Evolutionary conservation across 1,139 yeast species (phyloP), one percentile per base, ranked within the genome.

Genomic region (Sugiyamaella novakii): DNA sequence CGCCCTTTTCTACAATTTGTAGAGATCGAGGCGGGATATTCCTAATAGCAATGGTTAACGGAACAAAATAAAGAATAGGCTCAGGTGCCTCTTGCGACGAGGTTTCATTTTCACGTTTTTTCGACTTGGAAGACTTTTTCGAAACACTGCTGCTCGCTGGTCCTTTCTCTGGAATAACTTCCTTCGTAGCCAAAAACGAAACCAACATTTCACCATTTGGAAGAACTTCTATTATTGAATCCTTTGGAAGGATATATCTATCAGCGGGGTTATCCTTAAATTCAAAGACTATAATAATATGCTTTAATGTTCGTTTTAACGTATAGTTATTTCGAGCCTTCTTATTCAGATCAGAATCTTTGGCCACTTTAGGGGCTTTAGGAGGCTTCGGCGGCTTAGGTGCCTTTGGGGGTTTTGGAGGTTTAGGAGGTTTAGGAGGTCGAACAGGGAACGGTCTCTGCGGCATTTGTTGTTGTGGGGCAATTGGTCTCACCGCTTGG

Each of bases 201-300:
- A 84, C 68, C 33, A 86, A 61, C 5, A 84, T 66, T 50, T 84
- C 87, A 18, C 68, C 71, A 17, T 68, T 67, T 1, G 67, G 73
- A 1, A 79, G 56, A 3, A 80, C 79, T 67, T 91, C 97, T 54
- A 85, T 73, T 3, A 91, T 77, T 1, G 92, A 79, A 57, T 85
- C 80, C 55, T 83, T 83, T 0, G 98, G 97, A 1, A 91, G 62
- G 52, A 78, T 69, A 60, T 79, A 91, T 49, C 98, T 75, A 7
- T 84, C 84, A 47, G 84, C 78, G 0, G 94, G 79, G 63, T 83
- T 84, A 59, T 92, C 98, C 33, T 77, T 77, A 68, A 83, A 91
- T 66, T 92, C 98, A 67, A 92, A 83, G 11, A 89, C 81, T 41
- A 92, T 66, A 43, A 87, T 85, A 0, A 95, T 89, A 60, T 81